Base-by-base conservation (phyloP, 2,329 filamentous ascomycete genomes). In the Harringtonia aguacate region DNA sequence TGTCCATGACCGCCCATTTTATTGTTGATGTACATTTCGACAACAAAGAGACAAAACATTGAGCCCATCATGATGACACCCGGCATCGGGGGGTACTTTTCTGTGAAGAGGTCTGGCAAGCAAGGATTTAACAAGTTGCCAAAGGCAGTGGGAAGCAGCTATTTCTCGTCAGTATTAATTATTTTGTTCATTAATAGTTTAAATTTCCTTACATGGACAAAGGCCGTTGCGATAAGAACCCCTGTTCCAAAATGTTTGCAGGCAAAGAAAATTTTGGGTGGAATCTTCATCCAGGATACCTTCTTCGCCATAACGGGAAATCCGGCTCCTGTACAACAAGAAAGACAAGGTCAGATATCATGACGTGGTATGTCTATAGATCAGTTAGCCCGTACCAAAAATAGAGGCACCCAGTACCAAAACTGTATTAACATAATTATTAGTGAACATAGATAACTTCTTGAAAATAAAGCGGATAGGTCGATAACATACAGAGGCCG, bases 161-260 rank as follows among this genome's bases (percentile, higher is more conserved):
- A 22, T 21, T 27, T 27, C 24, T 27, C 24, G 24, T 27, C 24
- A 27, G 24, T 27, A 10, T 31, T 15, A 6, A 27, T 21, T 18
- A 9, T 41, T 13, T 13, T 22, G 12, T 21, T 21, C 18, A 5
- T n/a, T 17, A 18, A 31, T 15, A 30, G 13, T 30, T 15, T 2
- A 28, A 14, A 36, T 15, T 24, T 27, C 59, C 68, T 52, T 54
- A 79, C 69, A 68, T 86, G 81, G 18, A 85, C 81, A 52, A 86
- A 86, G 3, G 81, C 81, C 2, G 81, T 86, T 22, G 81, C 81
- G 46, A 86, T 74, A 31, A 86, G 66, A 17, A 86, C 81, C 48
- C 81, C 81, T 1, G 81, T 86, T 56, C 81, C 78, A 50, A 82
- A 81, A 53, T 79, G 75, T 52, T 79, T 79, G 60, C 73, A 78